Base-by-base conservation (phyloP, 2,329 filamentous ascomycete species). In the Talaromyces marneffei region DNA sequence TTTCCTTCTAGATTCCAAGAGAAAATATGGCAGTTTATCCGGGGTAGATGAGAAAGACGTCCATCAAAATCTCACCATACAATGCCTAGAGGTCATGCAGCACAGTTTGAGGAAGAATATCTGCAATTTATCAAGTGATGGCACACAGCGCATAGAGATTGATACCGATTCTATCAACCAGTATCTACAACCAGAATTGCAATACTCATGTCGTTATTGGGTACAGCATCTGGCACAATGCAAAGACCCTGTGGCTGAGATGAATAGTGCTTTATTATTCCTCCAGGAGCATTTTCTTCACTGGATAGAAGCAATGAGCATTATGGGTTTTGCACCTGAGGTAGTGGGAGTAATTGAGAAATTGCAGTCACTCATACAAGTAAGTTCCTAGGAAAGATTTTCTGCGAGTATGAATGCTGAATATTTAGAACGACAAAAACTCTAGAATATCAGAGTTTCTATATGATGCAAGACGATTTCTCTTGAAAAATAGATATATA, bases 401-500 rank as follows among this genome's bases (percentile, higher is more conserved):
- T 33, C 9, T 33, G 29, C 29, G 5, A 33, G 29, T 9, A 33
- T 33, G 10, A 33, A 33, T 33, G 29, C 4, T 33, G 10, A 33
- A 33, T 12, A 63, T 55, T 37, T 37, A 33, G 29, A 9, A 33
- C 4, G 10, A 33, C 9, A 4, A 33, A 33, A 33, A 33, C 9
- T 9, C 29, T 9, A 9, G 10, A 33, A 33, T 33, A 33, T 33
- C 29, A 33, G 29, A 4, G 10, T 33, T 33, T 33, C 29, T 33
- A 33, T 33, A 33, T 9, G 29, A 33, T 33, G 68, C 68, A 31
- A 67, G 54, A 39, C 63, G 69, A 37, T 74, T 76, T 64, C 37
- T 73, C 39, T 63, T 72, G 0, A 65, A 64, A 57, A 68, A 70
- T 60, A 46, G 63, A 23, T 64, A 67, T 16, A 67, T 75, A 39